Conservation (phyloP, 805 yeast species). For the Lipomyces anomalus region DNA sequence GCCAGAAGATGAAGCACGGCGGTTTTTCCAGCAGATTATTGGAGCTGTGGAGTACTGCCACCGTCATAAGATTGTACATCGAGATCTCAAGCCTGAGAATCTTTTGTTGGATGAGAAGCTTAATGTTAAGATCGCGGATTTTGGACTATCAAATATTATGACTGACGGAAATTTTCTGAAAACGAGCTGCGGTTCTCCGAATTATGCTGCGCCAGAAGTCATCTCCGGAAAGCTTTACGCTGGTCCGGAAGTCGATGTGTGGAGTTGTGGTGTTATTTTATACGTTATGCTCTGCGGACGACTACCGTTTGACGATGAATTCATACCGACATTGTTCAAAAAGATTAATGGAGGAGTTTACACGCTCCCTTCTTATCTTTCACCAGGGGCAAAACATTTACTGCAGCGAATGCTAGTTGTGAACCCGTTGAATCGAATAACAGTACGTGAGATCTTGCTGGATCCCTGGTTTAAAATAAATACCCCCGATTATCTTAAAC, state of each 20-base stretch:
- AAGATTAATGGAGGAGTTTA: slow-evolving; percentile 88
- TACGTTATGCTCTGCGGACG: slow-evolving; percentile 96
- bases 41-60: slow-evolving; percentile 97
- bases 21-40: slow-evolving; percentile 93
- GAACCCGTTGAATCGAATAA: slow-evolving; percentile 87
- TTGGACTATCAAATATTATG: slow-evolving; percentile 92
- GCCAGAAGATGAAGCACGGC: slow-evolving; percentile 85
- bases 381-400: slow-evolving; percentile 76
- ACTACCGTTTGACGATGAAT: slow-evolving; percentile 92
- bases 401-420: slow-evolving; percentile 89
- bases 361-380: slow-evolving; percentile 78
- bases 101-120: slow-evolving; percentile 79
- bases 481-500: slow-evolving; percentile 71
- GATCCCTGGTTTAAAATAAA: slow-evolving; percentile 89
- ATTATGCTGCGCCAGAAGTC: slow-evolving; percentile 97
- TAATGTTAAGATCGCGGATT: slow-evolving; percentile 93
- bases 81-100: slow-evolving; percentile 96
- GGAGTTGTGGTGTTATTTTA: slow-evolving; percentile 94
- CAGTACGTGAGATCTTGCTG: slow-evolving; percentile 85
- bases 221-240: slow-evolving; percentile 92
- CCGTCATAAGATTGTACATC: slow-evolving; percentile 90
- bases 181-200: slow-evolving; percentile 94
- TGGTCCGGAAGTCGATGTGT: slow-evolving; percentile 96
- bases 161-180: slow-evolving; percentile 94
- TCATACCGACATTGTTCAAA: slow-evolving; percentile 88